Base-by-base conservation (phyloP, 2,329 filamentous ascomycete genomes). In the Colletotrichum liriopes region DNA sequence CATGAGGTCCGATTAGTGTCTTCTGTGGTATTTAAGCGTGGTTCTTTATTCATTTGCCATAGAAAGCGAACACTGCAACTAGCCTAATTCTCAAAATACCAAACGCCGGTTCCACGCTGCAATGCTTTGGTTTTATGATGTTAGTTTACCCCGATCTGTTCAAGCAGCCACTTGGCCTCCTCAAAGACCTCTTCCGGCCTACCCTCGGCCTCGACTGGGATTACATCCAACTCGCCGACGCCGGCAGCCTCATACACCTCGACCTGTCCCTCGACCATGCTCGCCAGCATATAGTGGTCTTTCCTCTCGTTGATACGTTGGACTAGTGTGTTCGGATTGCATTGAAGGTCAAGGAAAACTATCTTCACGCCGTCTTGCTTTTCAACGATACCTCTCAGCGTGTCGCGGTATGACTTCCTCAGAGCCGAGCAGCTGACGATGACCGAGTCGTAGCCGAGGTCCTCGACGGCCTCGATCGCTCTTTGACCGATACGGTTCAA, bases 341-440 rank as follows among this genome's bases (percentile, higher is more conserved):
- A 77, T 65, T 84, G 81, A 4, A 85, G 73, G 65, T 84, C 78
- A 6, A 85, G 45, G 68, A 85, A 84, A 0, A 80, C 75, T 2
- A 75, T 66, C 18, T 79, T 65, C 0, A 72, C 76, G 1, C 75
- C 70, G 23, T 69, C 32, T 7, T 26, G 45, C 16, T 66, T 41
- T 4, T 77, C 60, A 1, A 77, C 51, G 11, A 60, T 49, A 12
- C 74, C 61, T 6, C 82, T 74, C 2, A 85, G 76, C 14, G 75
- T 72, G 23, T 81, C 77, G 2, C 83, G 78, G 64, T 84, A 83
- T 0, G 70, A 54, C 16, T 71, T 73, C 54, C 78, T 80, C 56
- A 85, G 75, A 1, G 82, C 82, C 11, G 83, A 85, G 74, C 83
- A 86, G 23, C 81, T 83, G 1, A 85, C 75, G 5, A 84, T 68